Conservation (phyloP, 2,329 filamentous ascomycete species). For the Alternaria sp. region DNA sequence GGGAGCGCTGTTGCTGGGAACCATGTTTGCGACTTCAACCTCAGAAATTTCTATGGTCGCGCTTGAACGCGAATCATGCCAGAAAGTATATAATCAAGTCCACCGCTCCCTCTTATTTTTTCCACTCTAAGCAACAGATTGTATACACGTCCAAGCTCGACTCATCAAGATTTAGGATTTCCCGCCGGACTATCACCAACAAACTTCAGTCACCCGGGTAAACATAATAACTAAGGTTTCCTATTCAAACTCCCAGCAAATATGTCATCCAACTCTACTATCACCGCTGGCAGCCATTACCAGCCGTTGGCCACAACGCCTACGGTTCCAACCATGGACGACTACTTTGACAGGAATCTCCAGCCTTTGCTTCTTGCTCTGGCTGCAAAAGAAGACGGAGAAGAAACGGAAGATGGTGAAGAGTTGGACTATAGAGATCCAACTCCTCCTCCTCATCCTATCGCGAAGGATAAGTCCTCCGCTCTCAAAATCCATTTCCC, state of each 20-base stretch:
- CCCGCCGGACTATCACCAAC: neutral
- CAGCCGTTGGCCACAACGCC: neutral
- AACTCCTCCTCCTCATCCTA: no score
- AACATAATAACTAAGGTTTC: neutral
- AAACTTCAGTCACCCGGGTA: neutral
- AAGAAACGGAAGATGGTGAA: neutral
- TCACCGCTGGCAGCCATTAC: neutral
- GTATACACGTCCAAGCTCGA: no score
- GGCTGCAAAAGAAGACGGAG: neutral
- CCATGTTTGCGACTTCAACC: neutral
- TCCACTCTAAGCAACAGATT: neutral
- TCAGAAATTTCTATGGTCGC: neutral
- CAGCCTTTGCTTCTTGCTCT: no score
- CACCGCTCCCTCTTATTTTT: neutral
- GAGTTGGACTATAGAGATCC: neutral
- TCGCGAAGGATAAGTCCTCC: no score
- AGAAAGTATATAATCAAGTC: no score
- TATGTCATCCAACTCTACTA: neutral
- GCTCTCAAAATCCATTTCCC: neutral
- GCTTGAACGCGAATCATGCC: accelerated
- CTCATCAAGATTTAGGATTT: neutral
- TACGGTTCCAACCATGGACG: neutral
- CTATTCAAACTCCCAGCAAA: neutral
- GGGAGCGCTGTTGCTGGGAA: no score
- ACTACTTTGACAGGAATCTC: neutral